Conservation (phyloP, 2,329 filamentous ascomycete species). For the Arthrobotrys megalospora region DNA sequence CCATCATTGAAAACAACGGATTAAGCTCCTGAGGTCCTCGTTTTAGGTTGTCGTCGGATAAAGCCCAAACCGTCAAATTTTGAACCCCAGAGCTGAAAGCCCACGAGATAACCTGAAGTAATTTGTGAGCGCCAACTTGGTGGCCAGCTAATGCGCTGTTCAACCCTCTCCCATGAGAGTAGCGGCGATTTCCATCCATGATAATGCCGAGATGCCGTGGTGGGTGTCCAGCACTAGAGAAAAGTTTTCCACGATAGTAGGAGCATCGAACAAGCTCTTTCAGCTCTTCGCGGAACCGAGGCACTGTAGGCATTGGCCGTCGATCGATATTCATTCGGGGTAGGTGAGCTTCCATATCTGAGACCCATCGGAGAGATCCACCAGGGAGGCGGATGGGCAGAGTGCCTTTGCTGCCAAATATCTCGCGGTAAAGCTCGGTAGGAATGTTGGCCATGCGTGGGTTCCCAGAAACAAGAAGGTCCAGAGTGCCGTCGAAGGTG, state of each 20-base stretch:
- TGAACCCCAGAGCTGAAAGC: slow-evolving; percentile 41
- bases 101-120: slow-evolving; percentile 54
- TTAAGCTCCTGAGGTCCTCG: slow-evolving; percentile 48
- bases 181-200: slow-evolving; percentile 57
- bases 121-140: slow-evolving; percentile 54
- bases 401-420: slow-evolving; percentile 35
- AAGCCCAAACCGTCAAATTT: slow-evolving; percentile 51
- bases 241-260: slow-evolving; percentile 48
- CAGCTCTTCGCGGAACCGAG: slow-evolving; percentile 29
- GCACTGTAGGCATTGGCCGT: slow-evolving; percentile 37
- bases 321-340: slow-evolving; percentile 50
- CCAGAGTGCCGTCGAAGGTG: slow-evolving; percentile 40
- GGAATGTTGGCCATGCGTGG: slow-evolving; percentile 47
- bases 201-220: slow-evolving; percentile 48
- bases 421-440: slow-evolving; percentile 48
- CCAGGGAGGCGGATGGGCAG: slow-evolving; percentile 20
- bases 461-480: slow-evolving; percentile 38
- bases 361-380: slow-evolving; percentile 13
- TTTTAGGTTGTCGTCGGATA: slow-evolving; percentile 56
- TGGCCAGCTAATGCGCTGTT: slow-evolving; percentile 40
- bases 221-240: slow-evolving; percentile 22
- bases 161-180: slow-evolving; percentile 34
- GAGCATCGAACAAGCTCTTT: slow-evolving; percentile 43
- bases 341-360: slow-evolving; percentile 40
- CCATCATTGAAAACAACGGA: slow-evolving; percentile 50